Conservation (phyloP, 1,284 basidiomycete genomes). For the Rhodotorula sp. region DNA sequence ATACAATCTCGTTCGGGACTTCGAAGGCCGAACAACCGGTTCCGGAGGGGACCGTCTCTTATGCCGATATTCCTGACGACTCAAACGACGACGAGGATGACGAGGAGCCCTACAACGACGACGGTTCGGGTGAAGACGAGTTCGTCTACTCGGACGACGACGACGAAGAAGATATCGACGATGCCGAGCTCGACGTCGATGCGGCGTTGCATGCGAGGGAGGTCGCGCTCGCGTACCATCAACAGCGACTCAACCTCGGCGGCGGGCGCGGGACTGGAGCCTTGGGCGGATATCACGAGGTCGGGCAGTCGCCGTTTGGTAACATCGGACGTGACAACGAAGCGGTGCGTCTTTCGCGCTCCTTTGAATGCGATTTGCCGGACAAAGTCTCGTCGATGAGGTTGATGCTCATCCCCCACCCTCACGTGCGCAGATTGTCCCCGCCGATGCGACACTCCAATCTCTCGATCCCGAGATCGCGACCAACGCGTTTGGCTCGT, state of each 20-base stretch:
- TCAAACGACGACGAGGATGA: constrained; percentile 22
- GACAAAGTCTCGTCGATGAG: too few relatives aligned
- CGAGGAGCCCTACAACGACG: constrained; percentile 18
- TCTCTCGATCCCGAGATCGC: constrained; percentile 7
- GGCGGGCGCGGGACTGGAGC: constrained; percentile 42
- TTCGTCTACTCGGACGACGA: constrained; percentile 2
- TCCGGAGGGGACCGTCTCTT: constrained; percentile 13
- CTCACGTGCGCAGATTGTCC: constrained; percentile 20
- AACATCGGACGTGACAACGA: not conserved
- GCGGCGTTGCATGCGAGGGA: constrained; percentile 40
- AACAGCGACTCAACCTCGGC: constrained; percentile 35
- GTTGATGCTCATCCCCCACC: too few relatives aligned
- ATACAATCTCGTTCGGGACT: constrained; percentile 33
- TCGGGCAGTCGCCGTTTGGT: constrained; percentile 13
- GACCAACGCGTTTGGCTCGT: constrained; percentile 17
- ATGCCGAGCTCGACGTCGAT: constrained; percentile 42
- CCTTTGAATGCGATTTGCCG: not conserved
- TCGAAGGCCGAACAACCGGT: constrained; percentile 1
- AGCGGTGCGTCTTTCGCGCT: not conserved
- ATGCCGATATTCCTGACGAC: constrained; percentile 23
- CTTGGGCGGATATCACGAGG: constrained; percentile 35
- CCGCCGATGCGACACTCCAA: constrained; percentile 24
- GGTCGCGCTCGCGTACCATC: constrained; percentile 42
- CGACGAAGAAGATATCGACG: constrained; percentile 20
- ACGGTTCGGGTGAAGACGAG: constrained; percentile 20